Evolutionary conservation across 2,329 filamentous ascomycete species (phyloP).

Genomic region (Colletotrichum plurivorum): DNA sequence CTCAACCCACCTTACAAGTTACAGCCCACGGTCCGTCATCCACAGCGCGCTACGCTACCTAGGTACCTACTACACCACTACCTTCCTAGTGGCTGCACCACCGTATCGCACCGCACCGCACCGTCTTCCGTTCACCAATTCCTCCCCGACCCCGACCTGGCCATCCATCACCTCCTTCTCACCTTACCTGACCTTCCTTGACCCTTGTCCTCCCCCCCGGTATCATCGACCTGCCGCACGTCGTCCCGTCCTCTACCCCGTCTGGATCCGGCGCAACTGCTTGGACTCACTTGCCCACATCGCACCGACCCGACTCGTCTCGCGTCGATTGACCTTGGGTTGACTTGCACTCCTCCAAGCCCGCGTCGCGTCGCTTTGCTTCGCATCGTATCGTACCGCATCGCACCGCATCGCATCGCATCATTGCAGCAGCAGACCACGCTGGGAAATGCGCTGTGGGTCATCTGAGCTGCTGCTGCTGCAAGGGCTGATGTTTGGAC

Average conservation of each 20-base stretch:
- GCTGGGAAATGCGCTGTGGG: constrained; percentile 40
- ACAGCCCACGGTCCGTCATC: too few species aligned
- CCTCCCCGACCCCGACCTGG: constrained; percentile 7
- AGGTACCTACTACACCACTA: neutral
- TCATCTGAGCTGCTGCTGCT: constrained; percentile 34
- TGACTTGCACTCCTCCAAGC: constrained; percentile 26
- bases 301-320: constrained; percentile 27
- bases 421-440: constrained; percentile 36
- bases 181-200: constrained; percentile 35
- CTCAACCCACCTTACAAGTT: too few species aligned
- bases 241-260: constrained; percentile 40
- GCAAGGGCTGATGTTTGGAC: constrained; percentile 39
- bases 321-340: constrained; percentile 39
- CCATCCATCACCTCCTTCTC: neutral
- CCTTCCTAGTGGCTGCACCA: constrained; percentile 2
- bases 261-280: constrained; percentile 38
- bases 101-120: constrained; percentile 5
- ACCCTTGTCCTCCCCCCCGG: constrained; percentile 36
- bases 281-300: constrained; percentile 25
- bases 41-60: too few species aligned
- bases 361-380: constrained; percentile 17
- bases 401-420: constrained; percentile 31
- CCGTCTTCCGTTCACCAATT: constrained; percentile 31
- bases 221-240: constrained; percentile 40
- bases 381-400: constrained; percentile 28